Evolutionary conservation across 805 yeast species (phyloP), one percentile per base, ranked within the genome.

Genomic region (Starmera quercuum): DNA sequence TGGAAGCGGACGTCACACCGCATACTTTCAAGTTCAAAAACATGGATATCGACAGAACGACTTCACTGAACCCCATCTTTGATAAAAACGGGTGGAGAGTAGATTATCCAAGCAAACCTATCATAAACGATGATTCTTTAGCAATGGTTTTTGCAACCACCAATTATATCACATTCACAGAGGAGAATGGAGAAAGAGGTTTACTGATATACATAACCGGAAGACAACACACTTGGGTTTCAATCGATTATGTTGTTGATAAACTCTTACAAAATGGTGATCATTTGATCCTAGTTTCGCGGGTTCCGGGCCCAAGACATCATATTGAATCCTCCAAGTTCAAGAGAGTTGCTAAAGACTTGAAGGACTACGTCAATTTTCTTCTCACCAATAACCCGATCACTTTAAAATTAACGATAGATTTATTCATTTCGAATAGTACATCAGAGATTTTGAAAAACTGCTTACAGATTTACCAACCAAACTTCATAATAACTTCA

Each of bases 221-320:
- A 3, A 61, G 90, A 38, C 66, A 62, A 35, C 90, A 83, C 58
- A 79, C 92, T 0, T 83, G 95, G 95, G 85, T 81, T 9, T 77
- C 86, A 1, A 54, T 83, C 19, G 95, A 83, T 53, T 83, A 83
- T 78, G 61, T 74, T 6, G 56, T 82, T 34, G 64, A 63, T 30
- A 59, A 64, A 27, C 57, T 79, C 10, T 54, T 79, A 4, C 75
- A 71, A 43, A 62, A 76, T 44, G 84, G 86, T 7, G 95, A 83
- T 53, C 68, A 75, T 11, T 55, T 83, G 10, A 72, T 83, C 4
- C 68, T 83, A 7, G 69, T 75, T 6, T 67, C 87, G 1, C 64
- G 83, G 4, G 61, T 75, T 14, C 59, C 59, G 1, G 36, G 37
- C 21, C 12, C 25, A 11, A 33, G 30, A 25, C 34, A 24, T 14